A percentile compares a stretch with the other conserved stretches of the same genome.
Conservation (phyloP, 495 filamentous ascomycete genomes). For the Penicillium manginii region DNA sequence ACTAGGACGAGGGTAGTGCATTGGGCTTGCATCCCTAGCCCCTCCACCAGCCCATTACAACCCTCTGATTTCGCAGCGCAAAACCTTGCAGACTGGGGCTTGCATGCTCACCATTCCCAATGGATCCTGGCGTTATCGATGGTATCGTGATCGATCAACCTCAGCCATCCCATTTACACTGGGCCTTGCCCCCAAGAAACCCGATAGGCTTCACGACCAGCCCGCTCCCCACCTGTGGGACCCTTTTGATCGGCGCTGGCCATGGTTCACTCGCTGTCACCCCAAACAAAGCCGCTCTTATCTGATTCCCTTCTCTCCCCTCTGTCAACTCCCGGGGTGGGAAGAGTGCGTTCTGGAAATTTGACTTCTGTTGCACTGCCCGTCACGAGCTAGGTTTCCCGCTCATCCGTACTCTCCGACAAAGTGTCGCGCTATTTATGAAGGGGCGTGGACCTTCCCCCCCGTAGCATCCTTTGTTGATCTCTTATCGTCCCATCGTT, state of each 20-base stretch:
- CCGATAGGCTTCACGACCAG: constrained; percentile 14
- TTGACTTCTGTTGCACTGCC: too few species aligned
- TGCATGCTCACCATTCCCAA: neutral
- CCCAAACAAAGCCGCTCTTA: constrained; percentile 10
- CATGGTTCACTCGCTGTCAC: constrained; percentile 16
- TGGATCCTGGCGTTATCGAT: neutral
- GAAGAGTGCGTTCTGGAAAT: too few species aligned
- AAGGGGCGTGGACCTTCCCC: neutral
- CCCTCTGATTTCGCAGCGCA: constrained; percentile 17
- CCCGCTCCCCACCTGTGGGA: constrained; percentile 14
- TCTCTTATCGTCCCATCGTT: neutral
- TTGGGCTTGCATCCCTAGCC: neutral
- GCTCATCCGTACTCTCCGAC: neutral
- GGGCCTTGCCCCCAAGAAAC: neutral
- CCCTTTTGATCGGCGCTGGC: constrained; percentile 13
- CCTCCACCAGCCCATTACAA: constrained; percentile 14
- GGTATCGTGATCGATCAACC: constrained; percentile 16
- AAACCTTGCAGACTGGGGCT: neutral
- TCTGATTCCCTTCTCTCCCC: constrained; percentile 12
- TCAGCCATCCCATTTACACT: constrained; percentile 7
- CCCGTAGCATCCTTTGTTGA: neutral
- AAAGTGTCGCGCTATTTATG: neutral
- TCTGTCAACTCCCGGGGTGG: neutral
- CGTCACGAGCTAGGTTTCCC: too few species aligned
- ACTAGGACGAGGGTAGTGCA: neutral